Evolutionary conservation across 2,329 filamentous ascomycete species (phyloP), one percentile per base, ranked within the genome.

Genomic region (Cercospora citrullina): DNA sequence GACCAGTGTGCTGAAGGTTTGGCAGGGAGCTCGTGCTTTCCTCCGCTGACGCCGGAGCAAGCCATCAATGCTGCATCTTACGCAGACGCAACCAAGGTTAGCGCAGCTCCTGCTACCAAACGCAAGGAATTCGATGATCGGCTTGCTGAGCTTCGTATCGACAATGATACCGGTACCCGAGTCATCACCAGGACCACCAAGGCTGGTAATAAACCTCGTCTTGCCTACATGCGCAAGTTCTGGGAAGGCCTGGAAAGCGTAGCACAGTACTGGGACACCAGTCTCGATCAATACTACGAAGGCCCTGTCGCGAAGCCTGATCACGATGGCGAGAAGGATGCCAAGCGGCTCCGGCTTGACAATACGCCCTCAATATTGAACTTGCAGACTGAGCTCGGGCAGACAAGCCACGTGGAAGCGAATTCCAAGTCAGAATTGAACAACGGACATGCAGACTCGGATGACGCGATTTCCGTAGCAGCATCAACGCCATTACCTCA

Each of bases 241-340:
- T 90, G 85, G 84, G 81, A 83, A 62, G 84, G 82, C 2, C 79
- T 90, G 63, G 85, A 89, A 71, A 83, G 82, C 39, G 82, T 89
- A 82, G 81, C 85, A 16, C 85, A 87, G 70, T 89, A 88, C 73
- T 90, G 87, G 87, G 87, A 90, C 73, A 81, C 80, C 45, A 87
- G 84, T 67, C 74, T 85, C 59, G 87, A 90, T 71, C 77, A 87
- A 31, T 88, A 88, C 75, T 82, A 82, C 51, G 75, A 78, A 18
- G 74, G 77, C 5, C 71, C 61, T 67, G 72, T 51, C 21, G n/a
- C 58, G 5, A 58, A n/a, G 31, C 64, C 69, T 39, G 69, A 70
- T 2, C 60, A 62, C 10, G 67, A 68, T 28, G 58, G 14, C 16
- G 66, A 69, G 60, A 71, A 74, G n/a, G 69, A 65, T 53, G 61